Percentiles rank a stretch among this genome's conserved stretches.
phyloP scores from a whole-genome alignment of 306 rosid genomes.

The Glycyrrhiza uralensis region DNA sequence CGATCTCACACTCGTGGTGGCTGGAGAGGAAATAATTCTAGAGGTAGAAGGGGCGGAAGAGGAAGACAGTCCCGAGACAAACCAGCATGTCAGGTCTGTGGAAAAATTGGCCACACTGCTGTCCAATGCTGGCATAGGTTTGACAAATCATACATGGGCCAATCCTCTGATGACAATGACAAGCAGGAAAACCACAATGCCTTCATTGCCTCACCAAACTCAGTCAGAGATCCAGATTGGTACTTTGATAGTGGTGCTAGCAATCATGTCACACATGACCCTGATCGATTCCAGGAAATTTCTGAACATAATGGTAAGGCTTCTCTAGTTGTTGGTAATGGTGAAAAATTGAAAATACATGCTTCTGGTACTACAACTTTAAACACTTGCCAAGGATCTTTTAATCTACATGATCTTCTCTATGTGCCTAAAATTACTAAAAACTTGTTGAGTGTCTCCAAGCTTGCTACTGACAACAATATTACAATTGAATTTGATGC shows the following conservation, averaged over 20 bases:
- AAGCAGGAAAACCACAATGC: too few relatives aligned
- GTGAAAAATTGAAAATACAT: not conserved
- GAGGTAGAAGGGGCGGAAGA: not conserved
- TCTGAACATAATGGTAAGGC: not conserved
- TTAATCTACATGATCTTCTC: too few relatives aligned
- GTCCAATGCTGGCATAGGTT: not conserved
- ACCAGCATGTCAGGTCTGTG: not conserved
- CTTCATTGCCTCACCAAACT: not conserved
- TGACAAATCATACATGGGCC: not conserved
- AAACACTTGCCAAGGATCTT: too few relatives aligned
- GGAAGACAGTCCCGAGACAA: not conserved
- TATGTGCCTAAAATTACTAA: not conserved
- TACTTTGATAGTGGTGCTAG: not conserved
- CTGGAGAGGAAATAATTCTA: not conserved
- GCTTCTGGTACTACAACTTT: too few relatives aligned
- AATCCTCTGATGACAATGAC: too few relatives aligned
- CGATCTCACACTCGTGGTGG: not conserved
- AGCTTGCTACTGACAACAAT: too few relatives aligned
- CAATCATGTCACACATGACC: not conserved
- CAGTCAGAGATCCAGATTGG: not conserved
- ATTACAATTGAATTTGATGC: too few relatives aligned
- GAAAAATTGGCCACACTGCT: not conserved
- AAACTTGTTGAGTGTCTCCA: not conserved
- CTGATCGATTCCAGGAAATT: not conserved
- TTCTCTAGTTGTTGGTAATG: not conserved